phyloP scores from a whole-genome alignment of 1,284 basidiomycete species.

The Agroathelia rolfsii region DNA sequence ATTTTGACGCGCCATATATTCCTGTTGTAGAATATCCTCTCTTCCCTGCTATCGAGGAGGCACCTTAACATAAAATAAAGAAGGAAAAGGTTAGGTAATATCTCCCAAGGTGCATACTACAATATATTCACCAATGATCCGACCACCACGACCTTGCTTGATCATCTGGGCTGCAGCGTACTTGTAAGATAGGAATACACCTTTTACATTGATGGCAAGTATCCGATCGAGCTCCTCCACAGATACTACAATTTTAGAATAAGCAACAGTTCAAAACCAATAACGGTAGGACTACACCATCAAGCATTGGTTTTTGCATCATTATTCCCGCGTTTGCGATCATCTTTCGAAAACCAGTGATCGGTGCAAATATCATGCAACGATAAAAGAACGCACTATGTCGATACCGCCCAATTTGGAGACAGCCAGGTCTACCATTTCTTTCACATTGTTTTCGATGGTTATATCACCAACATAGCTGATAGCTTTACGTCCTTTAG shows the following conservation, averaged over 20 bases:
- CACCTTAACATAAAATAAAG: constrained; percentile 9
- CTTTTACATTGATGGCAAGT: constrained; percentile 21
- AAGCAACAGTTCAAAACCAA: neutral
- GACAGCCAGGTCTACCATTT: constrained; percentile 11
- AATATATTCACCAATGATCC: constrained; percentile 20
- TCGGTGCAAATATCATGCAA: too few species aligned
- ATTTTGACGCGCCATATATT: constrained; percentile 21
- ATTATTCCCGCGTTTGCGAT: constrained; percentile 24
- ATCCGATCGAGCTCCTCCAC: constrained; percentile 19
- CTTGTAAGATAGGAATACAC: constrained; percentile 26
- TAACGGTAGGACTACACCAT: constrained; percentile 11
- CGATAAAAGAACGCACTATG: constrained; percentile 13
- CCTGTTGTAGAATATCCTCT: constrained; percentile 11
- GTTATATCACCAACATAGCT: constrained; percentile 13
- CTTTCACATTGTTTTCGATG: constrained; percentile 11
- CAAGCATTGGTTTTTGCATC: constrained; percentile 12
- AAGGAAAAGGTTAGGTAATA: too few species aligned
- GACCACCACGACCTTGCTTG: constrained; percentile 25
- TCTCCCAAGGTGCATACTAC: constrained; percentile 7
- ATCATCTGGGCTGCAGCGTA: constrained; percentile 24
- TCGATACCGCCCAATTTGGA: constrained; percentile 11
- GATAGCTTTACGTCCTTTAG: neutral
- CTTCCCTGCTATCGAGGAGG: constrained; percentile 18
- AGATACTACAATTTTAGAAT: constrained; percentile 10
- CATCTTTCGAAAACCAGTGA: too few species aligned